These are phyloP conservation scores for Agarophyton chilense DNA, from an alignment of 23 red algal genomes.

Conservation along the genomic window DNA sequence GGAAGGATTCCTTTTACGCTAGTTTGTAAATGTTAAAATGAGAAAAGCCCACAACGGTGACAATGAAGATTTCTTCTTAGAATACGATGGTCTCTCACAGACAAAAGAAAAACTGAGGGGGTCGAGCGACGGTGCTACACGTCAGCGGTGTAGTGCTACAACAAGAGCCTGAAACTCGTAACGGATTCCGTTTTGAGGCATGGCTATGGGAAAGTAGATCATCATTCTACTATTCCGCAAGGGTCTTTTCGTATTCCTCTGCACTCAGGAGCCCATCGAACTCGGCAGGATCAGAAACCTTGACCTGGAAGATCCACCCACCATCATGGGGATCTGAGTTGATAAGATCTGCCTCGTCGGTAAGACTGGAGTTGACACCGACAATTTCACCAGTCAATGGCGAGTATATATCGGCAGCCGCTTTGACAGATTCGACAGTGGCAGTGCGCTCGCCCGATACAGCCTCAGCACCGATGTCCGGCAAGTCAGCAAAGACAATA, in stretches of 20 bases:
- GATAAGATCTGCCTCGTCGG: constrained; percentile 71
- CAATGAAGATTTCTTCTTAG: not conserved
- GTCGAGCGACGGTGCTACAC: not conserved
- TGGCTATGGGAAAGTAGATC: not conserved
- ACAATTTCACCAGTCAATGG: constrained; percentile 83
- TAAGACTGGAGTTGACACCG: constrained; percentile 75
- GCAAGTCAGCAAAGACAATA: constrained; percentile 91
- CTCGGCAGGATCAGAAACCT: constrained; percentile 71
- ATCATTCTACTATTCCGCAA: not conserved
- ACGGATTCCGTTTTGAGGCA: not conserved
- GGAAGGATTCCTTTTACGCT: not conserved
- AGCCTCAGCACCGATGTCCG: constrained; percentile 73
- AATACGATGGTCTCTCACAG: not conserved
- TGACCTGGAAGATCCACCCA: constrained; percentile 91
- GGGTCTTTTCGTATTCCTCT: constrained; percentile 55
- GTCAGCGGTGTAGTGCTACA: not conserved
- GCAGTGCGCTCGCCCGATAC: constrained; percentile 55
- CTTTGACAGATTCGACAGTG: constrained; percentile 97
- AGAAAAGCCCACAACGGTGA: not conserved
- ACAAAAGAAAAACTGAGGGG: not conserved
- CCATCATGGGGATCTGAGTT: constrained; percentile 75
- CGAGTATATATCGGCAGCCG: constrained; percentile 81
- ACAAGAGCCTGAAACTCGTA: not conserved
- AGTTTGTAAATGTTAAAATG: not conserved
- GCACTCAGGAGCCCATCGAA: constrained; percentile 66